Percentiles rank a stretch among this genome's conserved stretches.
These are phyloP conservation scores for Phialophora macrospora DNA, from an alignment of 2,329 filamentous ascomycete species.

Conservation along the genomic window DNA sequence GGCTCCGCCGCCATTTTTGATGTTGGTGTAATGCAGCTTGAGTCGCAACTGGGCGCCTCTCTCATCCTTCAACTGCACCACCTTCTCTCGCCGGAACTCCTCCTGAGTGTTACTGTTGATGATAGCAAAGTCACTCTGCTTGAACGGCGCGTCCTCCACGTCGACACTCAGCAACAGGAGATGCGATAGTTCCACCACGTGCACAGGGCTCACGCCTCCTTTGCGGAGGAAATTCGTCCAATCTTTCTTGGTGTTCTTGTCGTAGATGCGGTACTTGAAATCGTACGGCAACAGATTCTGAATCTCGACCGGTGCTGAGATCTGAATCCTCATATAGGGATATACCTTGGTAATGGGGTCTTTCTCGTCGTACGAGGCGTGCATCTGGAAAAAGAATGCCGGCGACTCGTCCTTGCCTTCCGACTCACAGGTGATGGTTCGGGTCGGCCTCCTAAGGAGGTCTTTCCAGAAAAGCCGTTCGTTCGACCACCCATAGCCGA, in stretches of 20 bases:
- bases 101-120: constrained; percentile 88
- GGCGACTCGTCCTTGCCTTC: constrained; percentile 76
- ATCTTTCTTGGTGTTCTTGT: constrained; percentile 97
- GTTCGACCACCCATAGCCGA: constrained; percentile 93
- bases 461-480: constrained; percentile 94
- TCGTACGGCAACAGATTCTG: constrained; percentile 96
- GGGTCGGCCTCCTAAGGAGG: constrained; percentile 79
- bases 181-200: constrained; percentile 95
- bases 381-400: constrained; percentile 96
- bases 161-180: constrained; percentile 89
- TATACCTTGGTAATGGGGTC: constrained; percentile 85
- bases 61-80: constrained; percentile 80
- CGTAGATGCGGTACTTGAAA: constrained; percentile 99
- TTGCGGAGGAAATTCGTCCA: constrained; percentile 98
- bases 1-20: constrained; percentile 89
- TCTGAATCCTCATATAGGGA: constrained; percentile 89
- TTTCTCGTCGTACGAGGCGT: constrained; percentile 80
- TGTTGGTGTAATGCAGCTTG: constrained; percentile 85
- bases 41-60: constrained; percentile 78
- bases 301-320: constrained; percentile 89
- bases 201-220: constrained; percentile 93
- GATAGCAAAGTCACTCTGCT: constrained; percentile 93
- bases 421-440: constrained; percentile 85
- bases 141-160: constrained; percentile 95
- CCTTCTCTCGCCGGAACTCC: constrained; percentile 84